These are phyloP conservation scores for Magnolia sinica DNA, from an alignment of 164 flowering plant genomes.

Conservation along the genomic window DNA sequence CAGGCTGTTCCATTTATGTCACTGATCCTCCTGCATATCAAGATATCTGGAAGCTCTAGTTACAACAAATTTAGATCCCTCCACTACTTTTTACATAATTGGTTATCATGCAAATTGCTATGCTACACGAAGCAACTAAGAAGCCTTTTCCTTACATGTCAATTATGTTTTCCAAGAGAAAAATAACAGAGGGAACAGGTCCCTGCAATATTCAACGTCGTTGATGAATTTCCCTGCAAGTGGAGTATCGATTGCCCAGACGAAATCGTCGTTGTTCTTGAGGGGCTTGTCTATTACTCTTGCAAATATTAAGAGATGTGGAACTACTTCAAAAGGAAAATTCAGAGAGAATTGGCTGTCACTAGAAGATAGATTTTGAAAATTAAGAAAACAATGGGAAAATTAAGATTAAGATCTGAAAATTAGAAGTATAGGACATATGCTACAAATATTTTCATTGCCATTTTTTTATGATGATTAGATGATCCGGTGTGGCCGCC, in stretches of 20 bases:
- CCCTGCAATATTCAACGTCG: slow-evolving; percentile 72
- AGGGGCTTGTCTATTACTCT: slow-evolving; percentile 70
- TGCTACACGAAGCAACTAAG: not conserved
- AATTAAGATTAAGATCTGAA: too few species aligned
- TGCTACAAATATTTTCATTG: too few species aligned
- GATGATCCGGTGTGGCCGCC: too few species aligned
- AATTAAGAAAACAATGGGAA: too few species aligned
- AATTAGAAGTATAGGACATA: too few species aligned
- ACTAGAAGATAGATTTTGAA: too few species aligned
- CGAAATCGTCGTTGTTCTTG: slow-evolving; percentile 73
- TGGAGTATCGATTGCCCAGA: slow-evolving; percentile 79
- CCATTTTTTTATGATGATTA: too few species aligned
- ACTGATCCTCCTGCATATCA: too few species aligned
- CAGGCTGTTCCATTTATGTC: too few species aligned
- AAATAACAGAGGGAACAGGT: slow-evolving; percentile 59
- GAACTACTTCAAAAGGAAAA: not conserved
- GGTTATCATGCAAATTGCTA: not conserved
- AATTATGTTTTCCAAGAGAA: slow-evolving; percentile 35
- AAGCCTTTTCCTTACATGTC: slow-evolving; percentile 42
- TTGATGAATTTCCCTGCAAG: slow-evolving; percentile 78
- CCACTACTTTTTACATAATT: not conserved
- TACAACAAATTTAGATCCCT: too few species aligned
- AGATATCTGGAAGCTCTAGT: too few species aligned
- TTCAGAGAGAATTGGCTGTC: too few species aligned
- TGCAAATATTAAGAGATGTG: slow-evolving; percentile 30